phyloP scores from a whole-genome alignment of 345 rosid genomes.

The Heritiera littoralis region DNA sequence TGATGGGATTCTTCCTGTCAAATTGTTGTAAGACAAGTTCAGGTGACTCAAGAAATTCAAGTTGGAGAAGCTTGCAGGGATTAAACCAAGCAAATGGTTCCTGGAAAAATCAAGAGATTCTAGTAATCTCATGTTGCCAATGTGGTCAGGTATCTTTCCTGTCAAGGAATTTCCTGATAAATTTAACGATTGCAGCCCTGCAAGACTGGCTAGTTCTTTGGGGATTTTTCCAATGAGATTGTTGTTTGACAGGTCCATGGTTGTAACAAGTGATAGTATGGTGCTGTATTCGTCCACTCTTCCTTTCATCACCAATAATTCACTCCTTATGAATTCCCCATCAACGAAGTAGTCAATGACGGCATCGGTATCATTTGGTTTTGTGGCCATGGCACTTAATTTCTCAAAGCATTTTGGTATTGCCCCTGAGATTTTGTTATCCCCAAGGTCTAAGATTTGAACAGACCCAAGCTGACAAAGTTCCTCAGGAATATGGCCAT shows the following conservation, averaged over 20 bases:
- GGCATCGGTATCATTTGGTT: neutral
- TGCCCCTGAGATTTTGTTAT: conserved; percentile 17
- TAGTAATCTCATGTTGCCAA: conserved; percentile 14
- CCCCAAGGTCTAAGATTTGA: conserved; percentile 23
- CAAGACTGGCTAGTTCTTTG: conserved; percentile 15
- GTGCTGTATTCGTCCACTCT: neutral
- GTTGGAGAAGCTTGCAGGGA: conserved; percentile 19
- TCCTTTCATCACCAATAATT: conserved; percentile 10
- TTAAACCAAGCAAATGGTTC: conserved; percentile 20
- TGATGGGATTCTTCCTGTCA: conserved; percentile 18
- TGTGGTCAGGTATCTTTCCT: conserved; percentile 10
- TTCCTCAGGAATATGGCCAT: conserved; percentile 12
- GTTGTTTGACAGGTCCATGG: conserved; percentile 17
- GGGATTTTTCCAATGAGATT: conserved; percentile 20
- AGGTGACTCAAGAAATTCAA: conserved; percentile 22
- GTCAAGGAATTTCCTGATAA: conserved; percentile 16
- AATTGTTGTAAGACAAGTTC: conserved; percentile 25
- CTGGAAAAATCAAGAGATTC: conserved; percentile 26
- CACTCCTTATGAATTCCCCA: neutral
- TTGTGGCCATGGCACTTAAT: conserved; percentile 23
- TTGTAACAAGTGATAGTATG: neutral
- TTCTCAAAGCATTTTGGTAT: conserved; percentile 27
- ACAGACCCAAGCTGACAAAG: conserved; percentile 13
- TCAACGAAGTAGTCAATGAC: neutral
- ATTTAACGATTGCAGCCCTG: neutral